A percentile compares a stretch with the other conserved stretches of the same genome.
These are phyloP conservation scores for Aureobasidium sp. DNA, from an alignment of 2,329 filamentous ascomycete genomes.

Conservation along the genomic window DNA sequence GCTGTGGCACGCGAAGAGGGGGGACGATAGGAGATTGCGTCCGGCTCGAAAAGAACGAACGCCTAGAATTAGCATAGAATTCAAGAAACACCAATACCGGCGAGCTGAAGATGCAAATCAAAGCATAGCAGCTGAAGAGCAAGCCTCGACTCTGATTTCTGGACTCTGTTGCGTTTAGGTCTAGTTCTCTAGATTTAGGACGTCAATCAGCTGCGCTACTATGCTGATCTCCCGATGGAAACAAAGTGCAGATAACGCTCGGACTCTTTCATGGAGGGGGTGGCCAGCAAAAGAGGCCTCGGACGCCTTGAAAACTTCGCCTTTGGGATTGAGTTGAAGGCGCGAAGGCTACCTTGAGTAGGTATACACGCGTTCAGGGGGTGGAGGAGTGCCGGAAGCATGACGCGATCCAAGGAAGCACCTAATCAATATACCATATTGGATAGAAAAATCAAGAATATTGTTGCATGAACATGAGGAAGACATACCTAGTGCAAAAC, in stretches of 20 bases:
- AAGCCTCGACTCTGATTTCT: not conserved
- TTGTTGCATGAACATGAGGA: not conserved
- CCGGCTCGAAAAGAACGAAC: not conserved
- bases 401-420: not conserved
- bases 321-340: not conserved
- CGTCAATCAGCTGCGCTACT: not conserved
- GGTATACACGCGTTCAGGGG: not conserved
- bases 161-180: not conserved
- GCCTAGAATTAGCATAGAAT: not conserved
- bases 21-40: not conserved
- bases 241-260: not conserved
- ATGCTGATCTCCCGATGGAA: not conserved
- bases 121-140: not conserved
- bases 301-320: not conserved
- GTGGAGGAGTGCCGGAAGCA: not conserved
- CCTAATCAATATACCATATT: not conserved
- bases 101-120: not conserved
- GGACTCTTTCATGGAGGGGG: not conserved
- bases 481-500: not conserved
- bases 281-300: not conserved
- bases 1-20: not conserved
- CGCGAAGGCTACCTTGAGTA: not conserved
- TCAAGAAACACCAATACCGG: not conserved
- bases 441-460: not conserved
- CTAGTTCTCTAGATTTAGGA: not conserved